Conservation (phyloP, 169 alveolate genomes). For the Toxoplasma gondii region DNA sequence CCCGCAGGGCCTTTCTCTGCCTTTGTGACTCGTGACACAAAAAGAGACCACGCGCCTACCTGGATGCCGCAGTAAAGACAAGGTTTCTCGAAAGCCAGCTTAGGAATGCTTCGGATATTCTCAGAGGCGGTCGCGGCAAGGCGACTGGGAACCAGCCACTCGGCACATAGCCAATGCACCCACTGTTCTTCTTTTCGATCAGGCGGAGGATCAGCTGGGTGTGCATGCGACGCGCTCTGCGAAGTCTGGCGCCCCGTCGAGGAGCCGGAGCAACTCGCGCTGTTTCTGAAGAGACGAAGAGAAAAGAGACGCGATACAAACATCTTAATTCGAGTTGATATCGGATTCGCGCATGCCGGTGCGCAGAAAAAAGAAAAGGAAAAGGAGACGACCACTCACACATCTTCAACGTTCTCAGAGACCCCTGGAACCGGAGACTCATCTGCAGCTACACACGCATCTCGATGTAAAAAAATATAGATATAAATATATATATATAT, state of each 20-base stretch:
- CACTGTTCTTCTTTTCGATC: constrained; percentile 21
- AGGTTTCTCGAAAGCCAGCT: constrained; percentile 53
- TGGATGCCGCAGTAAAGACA: constrained; percentile 55
- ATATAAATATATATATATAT: no score
- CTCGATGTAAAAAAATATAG: not conserved
- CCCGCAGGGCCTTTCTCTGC: no score
- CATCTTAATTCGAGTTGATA: not conserved
- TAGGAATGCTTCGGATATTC: constrained; percentile 48
- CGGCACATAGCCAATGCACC: constrained; percentile 55
- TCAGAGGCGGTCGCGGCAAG: constrained; percentile 39
- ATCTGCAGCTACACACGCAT: not conserved
- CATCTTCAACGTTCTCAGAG: no score
- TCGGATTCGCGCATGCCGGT: not conserved
- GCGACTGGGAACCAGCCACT: constrained; percentile 52
- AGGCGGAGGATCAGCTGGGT: not conserved
- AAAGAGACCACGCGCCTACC: not conserved
- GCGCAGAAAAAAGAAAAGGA: no score
- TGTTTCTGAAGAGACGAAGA: not conserved
- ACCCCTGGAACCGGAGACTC: no score
- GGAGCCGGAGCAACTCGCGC: not conserved
- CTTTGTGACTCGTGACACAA: no score
- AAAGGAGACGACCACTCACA: not conserved
- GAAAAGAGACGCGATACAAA: no score
- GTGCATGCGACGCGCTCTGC: not conserved
- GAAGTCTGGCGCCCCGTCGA: not conserved